These are phyloP conservation scores for Neodidymelliopsis sp. DNA, from an alignment of 2,329 filamentous ascomycete species.

Conservation along the genomic window DNA sequence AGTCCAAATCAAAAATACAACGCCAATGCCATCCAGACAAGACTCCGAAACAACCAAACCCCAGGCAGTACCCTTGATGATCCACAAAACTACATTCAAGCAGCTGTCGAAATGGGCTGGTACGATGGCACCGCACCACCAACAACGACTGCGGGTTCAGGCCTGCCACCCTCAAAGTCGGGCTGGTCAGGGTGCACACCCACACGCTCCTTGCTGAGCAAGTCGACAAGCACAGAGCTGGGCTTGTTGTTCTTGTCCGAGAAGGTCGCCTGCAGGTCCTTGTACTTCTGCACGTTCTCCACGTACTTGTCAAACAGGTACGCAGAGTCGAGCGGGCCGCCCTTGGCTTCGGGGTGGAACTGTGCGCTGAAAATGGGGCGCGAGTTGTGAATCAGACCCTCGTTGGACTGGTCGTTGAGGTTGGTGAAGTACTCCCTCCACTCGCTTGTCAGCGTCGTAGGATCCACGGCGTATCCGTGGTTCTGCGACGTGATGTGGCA, in stretches of 20 bases:
- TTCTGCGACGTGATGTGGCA: slow-evolving; percentile 99
- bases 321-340: slow-evolving; percentile 91
- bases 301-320: slow-evolving; percentile 98
- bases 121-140: slow-evolving; percentile 40
- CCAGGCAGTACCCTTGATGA: neutral
- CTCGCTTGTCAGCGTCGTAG: slow-evolving; percentile 78
- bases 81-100: slow-evolving; percentile 18
- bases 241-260: slow-evolving; percentile 84
- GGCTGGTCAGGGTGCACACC: slow-evolving; percentile 67
- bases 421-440: slow-evolving; percentile 99
- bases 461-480: slow-evolving; percentile 95
- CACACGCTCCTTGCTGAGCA: slow-evolving; percentile 92
- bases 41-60: slow-evolving; percentile 7
- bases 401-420: slow-evolving; percentile 96
- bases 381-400: slow-evolving; percentile 95
- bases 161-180: slow-evolving; percentile 40
- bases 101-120: slow-evolving; percentile 44
- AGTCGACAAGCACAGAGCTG: slow-evolving; percentile 85
- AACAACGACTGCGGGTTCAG: slow-evolving; percentile 39
- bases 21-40: neutral
- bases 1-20: neutral
- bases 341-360: slow-evolving; percentile 98
- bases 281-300: slow-evolving; percentile 87
- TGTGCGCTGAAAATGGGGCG: slow-evolving; percentile 98
- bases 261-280: slow-evolving; percentile 77